Conservation (phyloP, 306 rosid species). For the Medicago ruthenica region DNA sequence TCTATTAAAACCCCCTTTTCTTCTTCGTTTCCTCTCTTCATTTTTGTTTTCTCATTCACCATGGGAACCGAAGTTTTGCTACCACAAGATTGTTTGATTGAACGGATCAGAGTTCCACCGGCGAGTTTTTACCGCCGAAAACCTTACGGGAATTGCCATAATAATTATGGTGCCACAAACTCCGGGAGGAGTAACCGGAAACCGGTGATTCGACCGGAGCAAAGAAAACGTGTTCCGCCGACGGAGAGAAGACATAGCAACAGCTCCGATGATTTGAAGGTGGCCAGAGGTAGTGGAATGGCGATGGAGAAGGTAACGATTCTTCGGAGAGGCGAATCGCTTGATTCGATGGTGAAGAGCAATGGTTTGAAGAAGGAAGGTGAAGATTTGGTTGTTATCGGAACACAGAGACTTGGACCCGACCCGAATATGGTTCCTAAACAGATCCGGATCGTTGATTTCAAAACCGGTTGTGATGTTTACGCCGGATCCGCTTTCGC, state of each 20-base stretch:
- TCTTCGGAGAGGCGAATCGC: constrained; percentile 78
- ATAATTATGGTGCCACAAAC: constrained; percentile 26
- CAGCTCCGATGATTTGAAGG: constrained; percentile 57
- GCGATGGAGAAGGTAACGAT: constrained; percentile 72
- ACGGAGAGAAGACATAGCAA: constrained; percentile 37
- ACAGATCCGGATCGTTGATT: constrained; percentile 54
- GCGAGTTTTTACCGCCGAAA: constrained; percentile 59
- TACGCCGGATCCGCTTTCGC: constrained; percentile 93
- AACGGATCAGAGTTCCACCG: constrained; percentile 55
- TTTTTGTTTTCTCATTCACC: background rate
- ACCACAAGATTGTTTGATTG: constrained; percentile 73
- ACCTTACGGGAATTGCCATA: constrained; percentile 30
- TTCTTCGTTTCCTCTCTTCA: background rate
- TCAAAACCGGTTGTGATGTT: constrained; percentile 37
- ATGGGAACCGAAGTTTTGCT: constrained; percentile 89
- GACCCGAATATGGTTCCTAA: constrained; percentile 57
- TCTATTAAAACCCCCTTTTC: too few species aligned
- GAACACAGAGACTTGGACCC: constrained; percentile 68
- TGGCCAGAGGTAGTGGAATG: constrained; percentile 40
- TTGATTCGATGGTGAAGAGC: constrained; percentile 62
- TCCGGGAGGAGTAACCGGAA: constrained; percentile 54
- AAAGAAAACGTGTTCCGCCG: constrained; percentile 44
- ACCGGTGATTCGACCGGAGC: constrained; percentile 51
- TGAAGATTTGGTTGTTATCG: constrained; percentile 50
- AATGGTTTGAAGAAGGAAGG: constrained; percentile 53